phyloP scores from a whole-genome alignment of 345 rosid species.

The Gossypium arboreum region DNA sequence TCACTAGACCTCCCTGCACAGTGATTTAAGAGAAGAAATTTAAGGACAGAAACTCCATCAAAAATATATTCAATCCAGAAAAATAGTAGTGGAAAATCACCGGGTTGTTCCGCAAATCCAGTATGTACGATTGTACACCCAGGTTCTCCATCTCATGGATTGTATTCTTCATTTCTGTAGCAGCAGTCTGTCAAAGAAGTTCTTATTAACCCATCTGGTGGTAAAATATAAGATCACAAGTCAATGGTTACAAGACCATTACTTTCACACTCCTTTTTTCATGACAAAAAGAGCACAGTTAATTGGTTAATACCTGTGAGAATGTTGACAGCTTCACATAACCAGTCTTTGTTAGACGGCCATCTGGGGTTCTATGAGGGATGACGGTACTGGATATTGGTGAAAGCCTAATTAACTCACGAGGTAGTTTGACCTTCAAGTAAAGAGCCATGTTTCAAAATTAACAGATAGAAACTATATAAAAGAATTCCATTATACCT shows the following conservation, averaged over 20 bases:
- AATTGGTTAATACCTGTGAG: constrained; percentile 57
- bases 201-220: background rate
- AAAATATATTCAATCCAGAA: background rate
- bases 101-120: constrained; percentile 85
- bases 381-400: constrained; percentile 78
- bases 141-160: constrained; percentile 70
- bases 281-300: background rate
- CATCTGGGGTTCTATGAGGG: constrained; percentile 67
- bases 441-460: constrained; percentile 13
- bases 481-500: background rate
- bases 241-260: background rate
- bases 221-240: background rate
- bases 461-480: background rate
- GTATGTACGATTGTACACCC: constrained; percentile 74
- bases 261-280: background rate
- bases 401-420: constrained; percentile 74
- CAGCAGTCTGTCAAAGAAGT: constrained; percentile 58
- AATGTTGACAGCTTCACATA: constrained; percentile 70
- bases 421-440: constrained; percentile 65
- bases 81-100: constrained; percentile 28
- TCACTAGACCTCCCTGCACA: constrained; percentile 80
- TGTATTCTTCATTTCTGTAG: constrained; percentile 62
- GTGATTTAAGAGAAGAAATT: constrained; percentile 3
- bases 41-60: background rate
- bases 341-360: constrained; percentile 63